These are phyloP conservation scores for Fusarium sp. DNA, from an alignment of 2,329 filamentous ascomycete genomes.

Conservation along the genomic window DNA sequence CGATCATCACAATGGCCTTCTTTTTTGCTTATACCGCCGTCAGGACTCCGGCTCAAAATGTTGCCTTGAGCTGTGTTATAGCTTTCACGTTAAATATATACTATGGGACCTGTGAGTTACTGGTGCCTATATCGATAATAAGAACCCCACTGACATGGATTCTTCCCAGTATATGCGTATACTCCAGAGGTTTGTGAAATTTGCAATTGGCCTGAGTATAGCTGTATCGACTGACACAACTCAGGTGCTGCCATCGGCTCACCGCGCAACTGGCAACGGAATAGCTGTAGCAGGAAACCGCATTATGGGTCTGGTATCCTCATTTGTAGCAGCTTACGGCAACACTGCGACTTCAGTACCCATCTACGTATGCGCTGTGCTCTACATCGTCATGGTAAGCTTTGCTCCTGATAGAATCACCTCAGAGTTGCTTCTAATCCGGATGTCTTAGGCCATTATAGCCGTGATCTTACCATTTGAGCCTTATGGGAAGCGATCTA, in stretches of 20 bases:
- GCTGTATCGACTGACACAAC: accelerated
- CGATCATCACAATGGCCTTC: not conserved
- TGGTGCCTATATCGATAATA: accelerated
- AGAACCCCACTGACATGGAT: accelerated
- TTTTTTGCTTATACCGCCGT: not conserved
- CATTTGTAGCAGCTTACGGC: not conserved
- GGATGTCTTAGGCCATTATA: not conserved
- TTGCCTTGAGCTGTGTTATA: not conserved
- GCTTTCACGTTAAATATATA: not conserved
- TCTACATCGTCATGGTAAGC: not conserved
- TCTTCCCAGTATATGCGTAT: not conserved
- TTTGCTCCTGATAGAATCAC: accelerated
- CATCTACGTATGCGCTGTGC: not conserved
- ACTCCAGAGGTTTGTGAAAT: not conserved
- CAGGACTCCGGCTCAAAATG: not conserved
- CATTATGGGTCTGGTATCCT: not conserved
- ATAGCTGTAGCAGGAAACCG: not conserved
- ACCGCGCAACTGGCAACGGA: not conserved
- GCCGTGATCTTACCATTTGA: not conserved
- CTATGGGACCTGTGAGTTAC: not conserved
- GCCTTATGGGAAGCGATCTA: not conserved
- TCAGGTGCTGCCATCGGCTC: not conserved
- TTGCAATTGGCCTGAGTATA: accelerated
- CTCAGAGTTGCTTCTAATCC: accelerated
- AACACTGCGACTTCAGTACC: not conserved